Evolutionary conservation across 805 yeast genomes (phyloP), one percentile per base, ranked within the genome.

Genomic region (Wickerhamomyces bovis): DNA sequence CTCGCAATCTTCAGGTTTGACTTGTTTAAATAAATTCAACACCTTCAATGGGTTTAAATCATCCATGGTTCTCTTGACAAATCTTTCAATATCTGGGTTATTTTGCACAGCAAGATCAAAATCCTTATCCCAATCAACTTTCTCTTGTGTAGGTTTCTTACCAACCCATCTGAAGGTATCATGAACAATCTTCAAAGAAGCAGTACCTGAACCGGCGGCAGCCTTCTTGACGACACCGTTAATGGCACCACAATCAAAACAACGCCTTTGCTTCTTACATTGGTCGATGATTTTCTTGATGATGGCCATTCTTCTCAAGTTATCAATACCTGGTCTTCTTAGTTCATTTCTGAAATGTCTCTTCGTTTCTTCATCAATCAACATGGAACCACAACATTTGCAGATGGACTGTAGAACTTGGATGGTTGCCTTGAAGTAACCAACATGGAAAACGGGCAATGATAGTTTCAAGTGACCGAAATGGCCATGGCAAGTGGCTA

Each of bases 191-290:
- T 94, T 94, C 51, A 95, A 73, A 1, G 99, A 92, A 0, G 98
- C 98, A 19, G 94, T 85, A 38, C 94, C 89, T 2, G 89, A 83
- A 44, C 95, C 95, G 15, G 88, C 81, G 9, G 94, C 94, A 5
- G 97, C 97, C 65, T 89, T 90, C 65, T 94, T 94, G 23, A 94
- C 99, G 44, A 94, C 97, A 56, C 99, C 99, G 62, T 95, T 94
- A 46, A 92, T 69, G 13, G 89, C 83, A 57, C 88, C 85, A 73
- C 99, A 94, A 28, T 79, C 70, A 28, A 89, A 69, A 65, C 99
- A 94, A 56, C 96, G 73, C 60, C 99, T 78, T 68, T 90, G 97
- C 59, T 94, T 94, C 58, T 90, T 89, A 67, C 97, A 89, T 72
- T 92, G 98, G 49, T 90, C 97, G 53, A 84, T 69, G 49, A 94